phyloP scores from a whole-genome alignment of 1,284 basidiomycete species.

The Apiotrichum sp. region DNA sequence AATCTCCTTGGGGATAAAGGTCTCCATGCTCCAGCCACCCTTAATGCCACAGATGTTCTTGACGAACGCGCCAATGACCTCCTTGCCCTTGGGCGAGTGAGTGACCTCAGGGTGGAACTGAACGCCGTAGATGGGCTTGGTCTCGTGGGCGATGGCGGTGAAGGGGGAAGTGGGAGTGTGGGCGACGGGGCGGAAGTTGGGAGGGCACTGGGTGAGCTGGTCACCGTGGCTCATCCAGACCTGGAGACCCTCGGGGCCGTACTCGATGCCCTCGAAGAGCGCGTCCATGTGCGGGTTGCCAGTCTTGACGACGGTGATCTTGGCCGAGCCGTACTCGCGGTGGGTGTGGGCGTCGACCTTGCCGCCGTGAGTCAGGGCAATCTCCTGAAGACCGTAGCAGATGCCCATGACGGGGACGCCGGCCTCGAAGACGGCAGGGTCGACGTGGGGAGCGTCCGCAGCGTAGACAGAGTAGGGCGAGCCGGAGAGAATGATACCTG shows the following conservation, averaged over 20 bases:
- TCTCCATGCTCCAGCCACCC: conserved; percentile 90
- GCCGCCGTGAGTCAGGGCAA: conserved; percentile 83
- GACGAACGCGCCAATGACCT: conserved; percentile 85
- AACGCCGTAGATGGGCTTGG: conserved; percentile 88
- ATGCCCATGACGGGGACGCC: conserved; percentile 93
- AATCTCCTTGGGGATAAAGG: conserved; percentile 98
- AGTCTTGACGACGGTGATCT: conserved; percentile 67
- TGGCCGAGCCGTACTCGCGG: conserved; percentile 91
- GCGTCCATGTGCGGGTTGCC: conserved; percentile 61
- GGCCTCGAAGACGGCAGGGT: conserved; percentile 86
- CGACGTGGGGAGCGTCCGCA: conserved; percentile 83
- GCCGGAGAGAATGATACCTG: conserved; percentile 94
- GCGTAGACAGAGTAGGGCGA: conserved; percentile 99
- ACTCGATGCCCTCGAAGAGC: conserved; percentile 75
- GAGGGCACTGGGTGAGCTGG: conserved; percentile 75
- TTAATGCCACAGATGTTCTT: conserved; percentile 76
- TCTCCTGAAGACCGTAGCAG: conserved; percentile 97
- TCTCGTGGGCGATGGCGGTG: conserved; percentile 86
- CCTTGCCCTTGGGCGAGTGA: conserved; percentile 83
- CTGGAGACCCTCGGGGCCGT: conserved; percentile 60
- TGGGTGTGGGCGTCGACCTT: conserved; percentile 83
- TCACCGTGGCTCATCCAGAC: conserved; percentile 99
- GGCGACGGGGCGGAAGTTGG: conserved; percentile 82
- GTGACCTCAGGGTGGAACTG: conserved; percentile 99
- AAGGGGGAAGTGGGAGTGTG: conserved; percentile 82